Conservation (phyloP, 129 eudicot species). For the Sambucus nigra region DNA sequence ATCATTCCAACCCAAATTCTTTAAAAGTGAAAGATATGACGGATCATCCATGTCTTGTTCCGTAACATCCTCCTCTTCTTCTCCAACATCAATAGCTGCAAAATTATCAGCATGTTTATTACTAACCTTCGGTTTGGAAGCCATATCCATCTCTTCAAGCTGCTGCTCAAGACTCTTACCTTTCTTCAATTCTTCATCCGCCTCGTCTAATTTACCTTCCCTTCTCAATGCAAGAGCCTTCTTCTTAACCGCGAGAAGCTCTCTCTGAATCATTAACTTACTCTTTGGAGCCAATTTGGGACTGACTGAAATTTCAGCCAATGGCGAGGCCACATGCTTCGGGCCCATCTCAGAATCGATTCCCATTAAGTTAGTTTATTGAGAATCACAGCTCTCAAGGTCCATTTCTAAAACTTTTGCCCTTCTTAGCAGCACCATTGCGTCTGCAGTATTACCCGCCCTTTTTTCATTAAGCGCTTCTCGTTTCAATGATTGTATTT, state of each 20-base stretch:
- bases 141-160: conserved; percentile 62
- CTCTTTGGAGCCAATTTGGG: conserved; percentile 41
- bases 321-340: no score
- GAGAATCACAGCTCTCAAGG: conserved; percentile 24
- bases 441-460: conserved; percentile 64
- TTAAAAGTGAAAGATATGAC: no score
- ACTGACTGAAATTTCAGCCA: no score
- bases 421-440: conserved; percentile 48
- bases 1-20: no score
- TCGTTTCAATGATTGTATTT: conserved; percentile 56
- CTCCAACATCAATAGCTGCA: conserved; percentile 28
- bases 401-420: conserved; percentile 61
- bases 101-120: conserved; percentile 17
- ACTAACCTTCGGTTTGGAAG: conserved; percentile 26
- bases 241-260: conserved; percentile 79
- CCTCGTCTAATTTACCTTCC: conserved; percentile 71
- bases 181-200: conserved; percentile 72
- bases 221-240: conserved; percentile 77
- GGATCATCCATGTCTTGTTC: no score
- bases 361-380: conserved; percentile 8
- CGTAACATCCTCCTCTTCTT: conserved; percentile 57
- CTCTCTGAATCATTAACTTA: conserved; percentile 57
- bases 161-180: conserved; percentile 82
- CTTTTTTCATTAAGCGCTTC: conserved; percentile 63
- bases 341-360: not conserved